Evolutionary conservation across 192 early-diverging fungal species (phyloP).

Genomic region (Backusella psychrophila): DNA sequence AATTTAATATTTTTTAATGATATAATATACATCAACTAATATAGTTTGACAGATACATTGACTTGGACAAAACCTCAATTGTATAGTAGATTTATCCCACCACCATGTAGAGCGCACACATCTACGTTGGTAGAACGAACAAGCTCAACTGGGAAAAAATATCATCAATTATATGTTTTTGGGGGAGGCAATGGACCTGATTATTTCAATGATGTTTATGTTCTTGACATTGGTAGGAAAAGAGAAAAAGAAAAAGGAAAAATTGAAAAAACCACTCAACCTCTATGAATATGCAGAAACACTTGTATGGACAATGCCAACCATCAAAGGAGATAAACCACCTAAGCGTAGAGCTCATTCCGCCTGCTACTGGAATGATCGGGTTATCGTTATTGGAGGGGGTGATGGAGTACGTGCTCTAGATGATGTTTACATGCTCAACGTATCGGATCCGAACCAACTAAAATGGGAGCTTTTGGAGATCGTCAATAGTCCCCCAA

Average conservation of each 20-base stretch:
- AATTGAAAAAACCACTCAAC: neutral
- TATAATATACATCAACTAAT: neutral
- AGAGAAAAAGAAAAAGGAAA: neutral
- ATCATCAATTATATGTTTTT: slow-evolving; percentile 68
- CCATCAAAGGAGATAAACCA: slow-evolving; percentile 45
- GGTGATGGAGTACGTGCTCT: slow-evolving; percentile 83
- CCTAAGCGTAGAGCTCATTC: slow-evolving; percentile 78
- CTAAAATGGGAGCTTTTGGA: slow-evolving; percentile 60
- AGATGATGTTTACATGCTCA: slow-evolving; percentile 69
- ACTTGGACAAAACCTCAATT: slow-evolving; percentile 74
- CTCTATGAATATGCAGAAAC: slow-evolving; percentile 37
- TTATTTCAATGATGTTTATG: slow-evolving; percentile 78
- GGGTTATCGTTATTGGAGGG: slow-evolving; percentile 82
- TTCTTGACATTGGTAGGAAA: slow-evolving; percentile 65
- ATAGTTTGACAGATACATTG: slow-evolving; percentile 63
- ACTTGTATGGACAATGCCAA: slow-evolving; percentile 68
- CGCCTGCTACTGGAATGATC: slow-evolving; percentile 71
- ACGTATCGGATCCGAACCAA: slow-evolving; percentile 43
- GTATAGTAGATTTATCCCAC: slow-evolving; percentile 61
- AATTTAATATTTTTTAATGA: neutral
- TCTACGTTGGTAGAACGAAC: slow-evolving; percentile 62
- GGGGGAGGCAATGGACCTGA: slow-evolving; percentile 85
- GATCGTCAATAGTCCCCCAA: slow-evolving; percentile 61
- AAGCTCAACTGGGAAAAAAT: slow-evolving; percentile 1
- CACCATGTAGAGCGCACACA: slow-evolving; percentile 81